These are phyloP conservation scores for Helicostylum pulchrum DNA, from an alignment of 192 early-diverging fungal species.

Conservation along the genomic window DNA sequence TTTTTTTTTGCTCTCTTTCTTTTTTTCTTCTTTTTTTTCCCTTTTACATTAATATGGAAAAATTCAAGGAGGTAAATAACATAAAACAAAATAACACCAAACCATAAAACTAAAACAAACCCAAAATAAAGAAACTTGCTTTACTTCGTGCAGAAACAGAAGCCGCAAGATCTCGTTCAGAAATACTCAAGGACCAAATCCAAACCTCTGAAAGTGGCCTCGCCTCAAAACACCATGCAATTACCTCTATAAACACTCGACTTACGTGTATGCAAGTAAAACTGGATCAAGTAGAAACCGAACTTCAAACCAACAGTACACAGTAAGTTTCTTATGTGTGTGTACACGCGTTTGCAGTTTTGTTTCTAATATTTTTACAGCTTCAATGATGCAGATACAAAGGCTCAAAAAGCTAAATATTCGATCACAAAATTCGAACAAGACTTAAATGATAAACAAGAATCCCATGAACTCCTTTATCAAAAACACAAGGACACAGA, in stretches of 20 bases:
- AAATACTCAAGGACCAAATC: constrained; percentile 51
- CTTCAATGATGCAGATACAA: constrained; percentile 57
- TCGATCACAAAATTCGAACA: constrained; percentile 72
- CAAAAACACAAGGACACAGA: constrained; percentile 62
- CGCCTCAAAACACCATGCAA: constrained; percentile 63
- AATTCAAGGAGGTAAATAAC: constrained; percentile 13
- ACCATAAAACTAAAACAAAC: not conserved
- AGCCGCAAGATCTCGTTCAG: constrained; percentile 54
- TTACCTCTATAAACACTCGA: constrained; percentile 58
- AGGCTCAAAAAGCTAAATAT: constrained; percentile 70
- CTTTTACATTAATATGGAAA: constrained; percentile 7
- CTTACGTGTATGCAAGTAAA: constrained; percentile 32
- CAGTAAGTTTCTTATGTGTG: too few relatives aligned
- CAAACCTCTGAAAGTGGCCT: constrained; percentile 55
- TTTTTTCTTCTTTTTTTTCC: not conserved
- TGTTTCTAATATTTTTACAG: too few relatives aligned
- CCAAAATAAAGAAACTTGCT: constrained; percentile 53
- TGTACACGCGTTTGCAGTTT: too few relatives aligned
- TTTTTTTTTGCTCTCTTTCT: too few relatives aligned
- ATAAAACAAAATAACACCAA: not conserved
- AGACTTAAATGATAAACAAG: constrained; percentile 66
- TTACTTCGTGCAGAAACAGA: constrained; percentile 65
- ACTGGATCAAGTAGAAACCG: constrained; percentile 34
- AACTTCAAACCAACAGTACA: constrained; percentile 44
- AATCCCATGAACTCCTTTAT: constrained; percentile 63